Evolutionary conservation across 345 rosid species (phyloP).

Genomic region (Melastoma malabathricum): DNA sequence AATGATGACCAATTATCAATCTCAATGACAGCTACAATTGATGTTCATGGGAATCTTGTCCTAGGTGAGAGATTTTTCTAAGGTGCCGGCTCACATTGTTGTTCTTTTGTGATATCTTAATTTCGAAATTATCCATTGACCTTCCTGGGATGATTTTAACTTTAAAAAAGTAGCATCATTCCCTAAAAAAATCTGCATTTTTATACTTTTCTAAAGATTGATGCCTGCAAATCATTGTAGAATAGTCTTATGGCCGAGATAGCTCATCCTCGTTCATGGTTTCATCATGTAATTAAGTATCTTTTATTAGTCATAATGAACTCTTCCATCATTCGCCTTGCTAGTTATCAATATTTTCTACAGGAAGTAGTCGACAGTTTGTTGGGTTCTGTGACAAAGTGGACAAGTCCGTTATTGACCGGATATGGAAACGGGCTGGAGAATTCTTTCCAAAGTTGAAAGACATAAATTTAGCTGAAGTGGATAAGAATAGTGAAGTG

Average conservation of each 20-base stretch:
- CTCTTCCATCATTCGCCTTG: background rate
- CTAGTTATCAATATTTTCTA: conserved; percentile 3
- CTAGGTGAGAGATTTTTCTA: conserved; percentile 35
- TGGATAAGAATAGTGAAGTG: conserved; percentile 43
- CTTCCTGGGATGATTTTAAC: too few species aligned
- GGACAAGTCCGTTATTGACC: conserved; percentile 37
- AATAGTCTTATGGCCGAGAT: too few species aligned
- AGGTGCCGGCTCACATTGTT: background rate
- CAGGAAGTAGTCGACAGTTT: conserved; percentile 95
- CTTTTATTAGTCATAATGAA: too few species aligned
- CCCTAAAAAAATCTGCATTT: too few species aligned
- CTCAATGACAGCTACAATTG: conserved; percentile 88
- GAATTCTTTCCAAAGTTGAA: conserved; percentile 67
- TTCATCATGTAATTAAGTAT: too few species aligned
- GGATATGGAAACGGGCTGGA: conserved; percentile 67
- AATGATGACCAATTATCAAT: conserved; percentile 39
- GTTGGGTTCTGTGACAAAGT: conserved; percentile 58
- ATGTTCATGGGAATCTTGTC: conserved; percentile 52
- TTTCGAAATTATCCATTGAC: too few species aligned
- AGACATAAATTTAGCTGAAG: conserved; percentile 29
- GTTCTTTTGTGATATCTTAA: too few species aligned
- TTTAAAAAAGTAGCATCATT: too few species aligned
- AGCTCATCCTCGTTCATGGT: too few species aligned
- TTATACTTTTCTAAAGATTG: too few species aligned
- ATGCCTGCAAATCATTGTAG: too few species aligned